A percentile compares a stretch with the other conserved stretches of the same genome.
phyloP scores from a whole-genome alignment of 345 rosid species.

The Salix dunnii region DNA sequence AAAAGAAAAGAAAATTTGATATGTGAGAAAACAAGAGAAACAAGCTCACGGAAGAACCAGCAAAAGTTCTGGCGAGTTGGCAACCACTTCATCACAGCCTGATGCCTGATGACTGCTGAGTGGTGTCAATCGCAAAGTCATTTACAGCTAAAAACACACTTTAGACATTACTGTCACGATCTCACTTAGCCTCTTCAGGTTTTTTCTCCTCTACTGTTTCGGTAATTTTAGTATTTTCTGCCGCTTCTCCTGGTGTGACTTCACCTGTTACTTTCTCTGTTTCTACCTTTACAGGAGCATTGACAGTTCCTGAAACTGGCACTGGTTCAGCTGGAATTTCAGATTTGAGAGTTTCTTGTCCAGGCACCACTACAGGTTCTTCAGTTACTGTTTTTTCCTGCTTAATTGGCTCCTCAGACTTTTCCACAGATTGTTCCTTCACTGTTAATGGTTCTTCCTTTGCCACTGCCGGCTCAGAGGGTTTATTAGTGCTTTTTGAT shows the following conservation, averaged over 20 bases:
- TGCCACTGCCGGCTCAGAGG: neutral
- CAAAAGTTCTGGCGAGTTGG: neutral
- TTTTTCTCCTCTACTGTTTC: conserved; percentile 6
- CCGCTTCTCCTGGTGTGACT: neutral
- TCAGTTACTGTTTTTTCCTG: conserved; percentile 2
- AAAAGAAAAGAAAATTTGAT: neutral
- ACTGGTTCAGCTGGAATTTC: neutral
- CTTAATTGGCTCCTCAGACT: neutral
- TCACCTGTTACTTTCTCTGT: neutral
- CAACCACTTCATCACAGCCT: neutral
- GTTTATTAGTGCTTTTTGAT: neutral
- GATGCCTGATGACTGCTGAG: neutral
- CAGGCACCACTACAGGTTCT: neutral
- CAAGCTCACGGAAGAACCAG: neutral
- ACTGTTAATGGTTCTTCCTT: neutral
- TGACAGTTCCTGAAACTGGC: neutral
- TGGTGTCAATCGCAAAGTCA: neutral
- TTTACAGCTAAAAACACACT: neutral
- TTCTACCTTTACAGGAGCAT: neutral
- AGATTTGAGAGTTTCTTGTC: neutral
- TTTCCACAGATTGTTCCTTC: neutral
- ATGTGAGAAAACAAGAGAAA: neutral
- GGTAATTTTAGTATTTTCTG: neutral
- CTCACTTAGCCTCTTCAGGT: conserved; percentile 14
- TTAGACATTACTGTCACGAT: neutral